Percentiles rank a stretch among this genome's conserved stretches.
phyloP scores from a whole-genome alignment of 164 flowering plant species.

The Chimonanthus praecox region DNA sequence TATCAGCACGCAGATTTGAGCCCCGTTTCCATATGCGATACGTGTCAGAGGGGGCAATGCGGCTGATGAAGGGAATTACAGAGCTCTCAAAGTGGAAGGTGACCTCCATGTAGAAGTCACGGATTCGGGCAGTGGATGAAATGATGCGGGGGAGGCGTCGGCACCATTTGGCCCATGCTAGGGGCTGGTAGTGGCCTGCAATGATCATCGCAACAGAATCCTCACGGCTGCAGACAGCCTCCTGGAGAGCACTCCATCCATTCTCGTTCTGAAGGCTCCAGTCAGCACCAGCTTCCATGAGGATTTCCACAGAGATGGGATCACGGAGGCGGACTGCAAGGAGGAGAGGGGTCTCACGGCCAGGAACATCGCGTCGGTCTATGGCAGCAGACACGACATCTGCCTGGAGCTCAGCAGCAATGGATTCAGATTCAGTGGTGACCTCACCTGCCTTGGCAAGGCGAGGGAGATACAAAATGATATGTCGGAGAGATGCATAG shows the following conservation, averaged over 20 bases:
- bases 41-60: conserved; percentile 87
- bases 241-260: conserved; percentile 92
- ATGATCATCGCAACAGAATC: conserved; percentile 60
- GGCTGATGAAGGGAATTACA: conserved; percentile 73
- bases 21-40: conserved; percentile 88
- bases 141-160: conserved; percentile 73
- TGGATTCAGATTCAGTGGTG: conserved; percentile 44
- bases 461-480: conserved; percentile 49
- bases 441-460: conserved; percentile 54
- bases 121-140: conserved; percentile 63
- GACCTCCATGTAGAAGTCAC: conserved; percentile 90
- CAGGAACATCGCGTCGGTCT: conserved; percentile 76
- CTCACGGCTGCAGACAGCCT: conserved; percentile 67
- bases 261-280: conserved; percentile 73
- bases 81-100: conserved; percentile 85
- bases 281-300: conserved; percentile 89
- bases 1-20: conserved; percentile 83
- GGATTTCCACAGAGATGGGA: conserved; percentile 54
- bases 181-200: conserved; percentile 66
- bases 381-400: conserved; percentile 60
- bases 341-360: conserved; percentile 81
- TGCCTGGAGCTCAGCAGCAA: conserved; percentile 68
- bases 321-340: conserved; percentile 74
- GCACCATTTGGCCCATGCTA: conserved; percentile 89
- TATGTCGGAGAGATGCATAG: conserved; percentile 46